Evolutionary conservation across 495 filamentous ascomycete species (phyloP), one percentile per base, ranked within the genome.

Genomic region (Hypoxylon perforatum): DNA sequence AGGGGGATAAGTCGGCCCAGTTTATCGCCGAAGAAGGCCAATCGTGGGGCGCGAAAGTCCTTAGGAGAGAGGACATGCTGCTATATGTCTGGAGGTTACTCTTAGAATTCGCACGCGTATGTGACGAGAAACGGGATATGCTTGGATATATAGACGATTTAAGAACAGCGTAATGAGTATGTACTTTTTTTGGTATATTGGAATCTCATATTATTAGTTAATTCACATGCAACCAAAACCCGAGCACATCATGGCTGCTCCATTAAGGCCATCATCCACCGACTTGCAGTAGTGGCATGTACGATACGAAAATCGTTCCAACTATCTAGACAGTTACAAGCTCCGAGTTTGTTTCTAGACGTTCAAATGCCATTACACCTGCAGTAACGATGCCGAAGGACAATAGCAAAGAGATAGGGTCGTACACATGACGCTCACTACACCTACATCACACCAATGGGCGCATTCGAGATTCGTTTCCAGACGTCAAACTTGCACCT

Each of bases 81-180:
- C 80, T 94, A 18, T 93, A 92, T 76, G 82, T 88, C 42, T 84
- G 87, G 65, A 73, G 91, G 51, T 65, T 94, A 51, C 77, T 93
- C 57, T 78, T 93, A 1, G 91, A 93, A 76, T 92, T 91, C 75
- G 91, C 82, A 17, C 78, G 90, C 41, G 77, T 93, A 11, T 77
- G 80, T 55, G 88, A 91, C 71, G 86, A 90, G 61, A 79, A 86
- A 59, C 76, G 90, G 61, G 83, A 90, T 61, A 76, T 63, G 36
- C 81, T 91, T 64, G 88, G 87, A 14, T 91, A 83, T 74, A 81
- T 81, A 49, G 82, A 77, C 12, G 77, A 80, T 58, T 58, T 79
- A 36, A 69, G 33, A 52, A 15, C 15, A 42, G 36, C 14, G 14
- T 60, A 69, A 63, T 45, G 44, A 63, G 14, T 35, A 44, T 46